phyloP scores from a whole-genome alignment of 331 rosid genomes.

The Quercus lobata region DNA sequence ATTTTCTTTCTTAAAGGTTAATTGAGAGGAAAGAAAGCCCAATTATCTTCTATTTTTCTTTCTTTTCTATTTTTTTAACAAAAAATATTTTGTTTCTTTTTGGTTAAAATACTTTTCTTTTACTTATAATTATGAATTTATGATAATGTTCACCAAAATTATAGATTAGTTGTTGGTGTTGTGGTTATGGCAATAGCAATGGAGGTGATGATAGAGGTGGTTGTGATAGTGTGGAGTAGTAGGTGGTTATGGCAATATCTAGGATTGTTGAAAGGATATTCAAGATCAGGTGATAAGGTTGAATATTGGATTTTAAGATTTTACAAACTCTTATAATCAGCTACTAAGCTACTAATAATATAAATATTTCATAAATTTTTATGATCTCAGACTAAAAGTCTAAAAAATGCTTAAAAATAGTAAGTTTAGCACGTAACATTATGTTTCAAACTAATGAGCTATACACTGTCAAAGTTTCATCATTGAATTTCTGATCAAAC shows the following conservation, averaged over 20 bases:
- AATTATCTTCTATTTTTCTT: background rate
- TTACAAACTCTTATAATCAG: no score
- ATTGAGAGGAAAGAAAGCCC: background rate
- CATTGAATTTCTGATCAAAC: conserved; percentile 11
- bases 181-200: background rate
- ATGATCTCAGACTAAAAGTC: no score
- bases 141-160: background rate
- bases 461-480: background rate
- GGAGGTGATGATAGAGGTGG: background rate
- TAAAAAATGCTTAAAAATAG: no score
- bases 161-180: background rate
- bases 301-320: no score
- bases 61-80: background rate
- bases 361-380: no score
- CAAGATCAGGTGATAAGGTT: no score
- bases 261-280: no score
- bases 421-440: no score
- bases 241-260: no score
- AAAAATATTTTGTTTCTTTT: background rate
- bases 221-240: background rate
- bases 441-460: no score
- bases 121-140: background rate
- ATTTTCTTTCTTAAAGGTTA: background rate
- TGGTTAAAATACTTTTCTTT: background rate
- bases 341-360: no score